Evolutionary conservation across 2,329 filamentous ascomycete species (phyloP).

Genomic region (Fusarium denticulatum): DNA sequence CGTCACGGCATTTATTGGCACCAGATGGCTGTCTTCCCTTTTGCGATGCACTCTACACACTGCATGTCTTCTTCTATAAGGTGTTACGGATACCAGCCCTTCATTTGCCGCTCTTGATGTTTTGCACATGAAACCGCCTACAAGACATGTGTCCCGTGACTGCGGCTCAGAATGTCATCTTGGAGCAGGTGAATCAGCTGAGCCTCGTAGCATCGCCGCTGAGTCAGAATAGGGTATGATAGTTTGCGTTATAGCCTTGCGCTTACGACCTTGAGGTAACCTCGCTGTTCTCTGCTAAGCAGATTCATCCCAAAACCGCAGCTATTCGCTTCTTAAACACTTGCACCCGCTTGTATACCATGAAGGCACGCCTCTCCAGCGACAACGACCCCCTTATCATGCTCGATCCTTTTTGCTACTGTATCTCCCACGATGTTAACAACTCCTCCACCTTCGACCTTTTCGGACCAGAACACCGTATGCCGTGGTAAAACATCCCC

Average conservation of each 20-base stretch:
- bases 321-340: not conserved
- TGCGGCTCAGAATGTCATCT: not conserved
- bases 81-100: not conserved
- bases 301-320: not conserved
- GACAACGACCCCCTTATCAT: not conserved
- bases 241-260: not conserved
- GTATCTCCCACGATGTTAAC: too few relatives aligned
- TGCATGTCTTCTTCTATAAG: not conserved
- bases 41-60: not conserved
- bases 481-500: not conserved
- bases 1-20: not conserved
- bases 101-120: not conserved
- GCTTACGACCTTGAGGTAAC: not conserved
- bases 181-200: not conserved
- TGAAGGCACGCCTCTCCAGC: not conserved
- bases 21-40: not conserved
- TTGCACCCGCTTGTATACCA: too few relatives aligned
- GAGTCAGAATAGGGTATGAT: not conserved
- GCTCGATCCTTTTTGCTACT: not conserved
- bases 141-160: not conserved
- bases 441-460: not conserved
- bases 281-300: not conserved
- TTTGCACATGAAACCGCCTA: not conserved
- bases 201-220: not conserved
- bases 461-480: not conserved